Percentiles rank a stretch among this genome's conserved stretches.
Conservation (phyloP, 2,329 filamentous ascomycete species). For the Sporothrix schenckii region DNA sequence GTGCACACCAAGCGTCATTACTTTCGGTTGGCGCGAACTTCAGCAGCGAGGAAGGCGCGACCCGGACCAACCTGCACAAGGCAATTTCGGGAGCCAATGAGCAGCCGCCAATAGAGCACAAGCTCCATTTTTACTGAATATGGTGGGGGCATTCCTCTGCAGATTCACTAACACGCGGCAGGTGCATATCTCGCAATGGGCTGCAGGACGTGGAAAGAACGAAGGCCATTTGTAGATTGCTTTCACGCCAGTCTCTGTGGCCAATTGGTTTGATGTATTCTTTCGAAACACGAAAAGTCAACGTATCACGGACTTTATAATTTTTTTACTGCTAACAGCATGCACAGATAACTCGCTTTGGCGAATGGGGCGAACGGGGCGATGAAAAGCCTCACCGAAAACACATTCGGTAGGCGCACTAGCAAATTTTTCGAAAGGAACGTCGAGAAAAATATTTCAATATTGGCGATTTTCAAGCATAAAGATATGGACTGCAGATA, state of each 20-base stretch:
- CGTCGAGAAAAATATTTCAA: too few relatives aligned
- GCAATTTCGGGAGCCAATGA: constrained; percentile 8
- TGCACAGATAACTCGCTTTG: not conserved
- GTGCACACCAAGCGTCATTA: constrained; percentile 7
- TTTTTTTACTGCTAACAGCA: too few relatives aligned
- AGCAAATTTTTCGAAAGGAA: not conserved
- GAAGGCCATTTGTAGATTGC: not conserved
- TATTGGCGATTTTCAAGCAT: too few relatives aligned
- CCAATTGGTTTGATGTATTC: not conserved
- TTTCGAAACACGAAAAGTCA: too few relatives aligned
- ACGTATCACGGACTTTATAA: too few relatives aligned
- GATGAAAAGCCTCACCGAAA: constrained; percentile 8
- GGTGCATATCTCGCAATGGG: not conserved
- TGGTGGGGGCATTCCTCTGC: not conserved
- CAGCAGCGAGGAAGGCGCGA: constrained; percentile 1
- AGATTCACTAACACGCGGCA: constrained; percentile 14
- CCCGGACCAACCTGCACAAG: not conserved
- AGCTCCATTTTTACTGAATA: not conserved
- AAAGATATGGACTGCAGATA: too few relatives aligned
- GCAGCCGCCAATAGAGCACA: constrained; percentile 6
- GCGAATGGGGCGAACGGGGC: not conserved
- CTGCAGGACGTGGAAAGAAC: not conserved
- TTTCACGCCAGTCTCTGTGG: not conserved
- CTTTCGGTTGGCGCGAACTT: constrained; percentile 4
- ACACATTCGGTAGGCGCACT: not conserved